Conservation (phyloP, 2,329 filamentous ascomycete species). For the Talaromyces sp. region DNA sequence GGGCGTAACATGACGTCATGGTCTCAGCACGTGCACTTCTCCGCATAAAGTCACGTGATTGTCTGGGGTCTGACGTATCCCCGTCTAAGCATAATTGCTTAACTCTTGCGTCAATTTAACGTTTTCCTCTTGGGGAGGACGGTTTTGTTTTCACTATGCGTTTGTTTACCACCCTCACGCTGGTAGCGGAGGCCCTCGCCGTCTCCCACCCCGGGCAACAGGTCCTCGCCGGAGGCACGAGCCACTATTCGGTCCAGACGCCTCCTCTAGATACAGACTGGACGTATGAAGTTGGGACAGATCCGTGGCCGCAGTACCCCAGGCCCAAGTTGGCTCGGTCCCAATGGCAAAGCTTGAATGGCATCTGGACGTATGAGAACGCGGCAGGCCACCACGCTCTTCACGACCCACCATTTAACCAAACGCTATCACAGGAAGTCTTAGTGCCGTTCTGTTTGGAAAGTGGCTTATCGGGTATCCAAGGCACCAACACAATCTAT, state of each 20-base stretch:
- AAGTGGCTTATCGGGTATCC: slow-evolving; percentile 49
- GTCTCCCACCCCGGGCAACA: not conserved
- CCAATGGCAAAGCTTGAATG: slow-evolving; percentile 46
- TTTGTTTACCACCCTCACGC: not conserved
- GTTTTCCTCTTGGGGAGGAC: no score
- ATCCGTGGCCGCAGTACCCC: slow-evolving; percentile 48
- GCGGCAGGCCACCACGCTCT: slow-evolving; percentile 35
- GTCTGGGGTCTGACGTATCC: not conserved
- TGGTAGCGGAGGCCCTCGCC: not conserved
- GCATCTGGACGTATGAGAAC: slow-evolving; percentile 43
- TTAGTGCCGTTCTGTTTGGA: slow-evolving; percentile 52
- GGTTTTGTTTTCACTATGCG: not conserved
- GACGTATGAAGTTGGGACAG: slow-evolving; percentile 43
- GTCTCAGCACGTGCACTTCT: not conserved
- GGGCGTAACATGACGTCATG: not conserved
- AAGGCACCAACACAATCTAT: slow-evolving; percentile 32
- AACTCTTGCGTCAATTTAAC: not conserved
- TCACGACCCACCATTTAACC: slow-evolving; percentile 40
- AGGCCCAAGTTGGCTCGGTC: slow-evolving; percentile 42
- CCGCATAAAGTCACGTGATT: not conserved
- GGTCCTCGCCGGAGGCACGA: not conserved
- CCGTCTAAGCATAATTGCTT: not conserved
- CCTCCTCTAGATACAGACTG: slow-evolving; percentile 42
- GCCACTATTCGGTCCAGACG: slow-evolving; percentile 31
- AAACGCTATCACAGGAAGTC: slow-evolving; percentile 40